These are phyloP conservation scores for Lichenothelia convexa DNA, from an alignment of 495 filamentous ascomycete species.

Conservation along the genomic window DNA sequence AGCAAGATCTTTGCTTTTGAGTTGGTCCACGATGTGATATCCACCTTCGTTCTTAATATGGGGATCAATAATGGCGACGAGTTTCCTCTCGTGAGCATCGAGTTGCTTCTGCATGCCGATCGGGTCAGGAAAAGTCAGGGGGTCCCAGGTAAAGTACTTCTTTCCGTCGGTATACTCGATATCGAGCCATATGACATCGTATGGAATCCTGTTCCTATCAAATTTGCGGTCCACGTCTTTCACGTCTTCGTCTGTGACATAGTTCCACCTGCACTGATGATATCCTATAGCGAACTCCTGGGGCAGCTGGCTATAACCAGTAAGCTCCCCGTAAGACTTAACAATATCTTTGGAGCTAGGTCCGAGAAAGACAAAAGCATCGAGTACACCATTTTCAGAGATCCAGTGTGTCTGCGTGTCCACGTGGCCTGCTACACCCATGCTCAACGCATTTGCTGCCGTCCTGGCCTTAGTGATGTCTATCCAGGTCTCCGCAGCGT, in stretches of 20 bases:
- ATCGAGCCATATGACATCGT: conserved; percentile 97
- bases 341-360: conserved; percentile 66
- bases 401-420: conserved; percentile 91
- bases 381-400: conserved; percentile 74
- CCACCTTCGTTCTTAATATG: conserved; percentile 84
- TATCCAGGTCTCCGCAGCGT: conserved; percentile 92
- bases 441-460: conserved; percentile 53
- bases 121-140: conserved; percentile 67
- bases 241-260: conserved; percentile 89
- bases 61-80: conserved; percentile 89
- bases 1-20: conserved; percentile 66
- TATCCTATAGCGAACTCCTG: conserved; percentile 84
- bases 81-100: conserved; percentile 64
- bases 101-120: conserved; percentile 75
- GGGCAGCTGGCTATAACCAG: conserved; percentile 78
- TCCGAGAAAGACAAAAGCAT: conserved; percentile 87
- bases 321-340: conserved; percentile 73
- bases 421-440: conserved; percentile 48
- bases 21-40: conserved; percentile 58
- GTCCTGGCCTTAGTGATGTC: conserved; percentile 75
- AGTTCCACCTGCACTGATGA: conserved; percentile 98
- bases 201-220: conserved; percentile 84
- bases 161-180: conserved; percentile 92
- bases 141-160: conserved; percentile 96
- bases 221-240: conserved; percentile 92